phyloP scores from a whole-genome alignment of 129 eudicot species.

The Ambrosia artemisiifolia region DNA sequence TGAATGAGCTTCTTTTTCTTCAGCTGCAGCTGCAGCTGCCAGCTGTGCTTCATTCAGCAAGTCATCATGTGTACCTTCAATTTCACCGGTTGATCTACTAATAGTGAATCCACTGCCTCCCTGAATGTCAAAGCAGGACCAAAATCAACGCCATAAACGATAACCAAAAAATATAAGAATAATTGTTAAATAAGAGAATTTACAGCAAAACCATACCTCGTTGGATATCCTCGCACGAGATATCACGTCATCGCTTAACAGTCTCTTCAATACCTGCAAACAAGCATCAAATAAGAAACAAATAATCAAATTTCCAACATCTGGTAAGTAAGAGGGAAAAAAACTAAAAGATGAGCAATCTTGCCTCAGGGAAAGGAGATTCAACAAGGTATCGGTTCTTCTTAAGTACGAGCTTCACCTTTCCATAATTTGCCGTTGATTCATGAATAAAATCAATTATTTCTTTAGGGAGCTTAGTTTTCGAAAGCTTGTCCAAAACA shows the following conservation, averaged over 20 bases:
- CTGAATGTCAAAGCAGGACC: conserved; percentile 25
- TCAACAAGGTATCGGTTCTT: conserved; percentile 85
- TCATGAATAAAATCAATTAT: conserved; percentile 84
- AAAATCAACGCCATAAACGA: conserved; percentile 14
- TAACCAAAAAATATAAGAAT: neutral
- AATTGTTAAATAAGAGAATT: neutral
- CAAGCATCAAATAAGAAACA: conserved; percentile 9
- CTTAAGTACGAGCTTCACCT: conserved; percentile 93
- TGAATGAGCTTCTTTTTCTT: conserved; percentile 80
- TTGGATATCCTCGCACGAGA: conserved; percentile 63
- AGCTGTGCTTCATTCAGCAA: conserved; percentile 78
- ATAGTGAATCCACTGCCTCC: conserved; percentile 66
- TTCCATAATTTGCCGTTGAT: conserved; percentile 90
- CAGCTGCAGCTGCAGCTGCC: conserved; percentile 90
- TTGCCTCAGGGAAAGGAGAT: conserved; percentile 93
- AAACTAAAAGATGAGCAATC: conserved; percentile 11
- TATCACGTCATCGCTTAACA: conserved; percentile 78
- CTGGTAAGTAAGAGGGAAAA: neutral
- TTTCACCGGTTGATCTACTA: conserved; percentile 61
- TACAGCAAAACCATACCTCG: conserved; percentile 48
- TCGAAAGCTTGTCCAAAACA: conserved; percentile 83
- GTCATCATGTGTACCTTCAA: conserved; percentile 65
- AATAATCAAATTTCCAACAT: neutral
- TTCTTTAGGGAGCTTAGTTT: conserved; percentile 92
- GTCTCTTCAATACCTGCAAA: conserved; percentile 69